Conservation (phyloP, 768 basidiomycete species). For the Chiua virens region DNA sequence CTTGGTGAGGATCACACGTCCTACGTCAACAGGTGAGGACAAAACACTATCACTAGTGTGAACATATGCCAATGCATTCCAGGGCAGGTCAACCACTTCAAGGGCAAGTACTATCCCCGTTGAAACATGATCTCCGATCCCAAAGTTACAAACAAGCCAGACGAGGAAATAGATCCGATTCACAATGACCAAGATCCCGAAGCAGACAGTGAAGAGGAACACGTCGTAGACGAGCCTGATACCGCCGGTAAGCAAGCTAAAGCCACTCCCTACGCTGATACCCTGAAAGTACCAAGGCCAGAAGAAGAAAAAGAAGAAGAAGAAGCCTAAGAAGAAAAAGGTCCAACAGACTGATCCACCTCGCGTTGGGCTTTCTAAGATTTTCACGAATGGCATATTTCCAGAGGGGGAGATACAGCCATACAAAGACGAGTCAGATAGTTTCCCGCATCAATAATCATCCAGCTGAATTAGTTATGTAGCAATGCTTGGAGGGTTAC, state of each 20-base stretch:
- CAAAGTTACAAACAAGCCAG: slow-evolving; percentile 7
- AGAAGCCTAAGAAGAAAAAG: slow-evolving; percentile 87
- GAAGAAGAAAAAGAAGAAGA: slow-evolving; percentile 93
- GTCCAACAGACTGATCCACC: slow-evolving; percentile 88
- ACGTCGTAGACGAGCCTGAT: slow-evolving; percentile 22
- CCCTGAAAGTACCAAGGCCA: slow-evolving; percentile 39
- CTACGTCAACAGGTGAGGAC: background rate
- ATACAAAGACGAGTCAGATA: slow-evolving; percentile 86
- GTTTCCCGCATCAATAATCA: background rate
- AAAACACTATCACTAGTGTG: too few relatives aligned
- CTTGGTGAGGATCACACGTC: too few relatives aligned
- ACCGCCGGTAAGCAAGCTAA: slow-evolving; percentile 27
- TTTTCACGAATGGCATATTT: slow-evolving; percentile 84
- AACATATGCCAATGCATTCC: too few relatives aligned
- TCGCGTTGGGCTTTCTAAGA: slow-evolving; percentile 80
- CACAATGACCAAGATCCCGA: slow-evolving; percentile 23
- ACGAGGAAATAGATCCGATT: slow-evolving; percentile 11
- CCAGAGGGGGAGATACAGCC: slow-evolving; percentile 91
- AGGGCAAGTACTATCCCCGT: background rate
- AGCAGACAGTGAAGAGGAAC: slow-evolving; percentile 36
- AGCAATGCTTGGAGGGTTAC: slow-evolving; percentile 89
- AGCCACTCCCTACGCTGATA: background rate
- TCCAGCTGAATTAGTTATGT: slow-evolving; percentile 4
- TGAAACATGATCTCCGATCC: slow-evolving; percentile 21
- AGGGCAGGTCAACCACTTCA: background rate